Base-by-base conservation (phyloP, 768 basidiomycete species). In the Boletus tomentosulus region DNA sequence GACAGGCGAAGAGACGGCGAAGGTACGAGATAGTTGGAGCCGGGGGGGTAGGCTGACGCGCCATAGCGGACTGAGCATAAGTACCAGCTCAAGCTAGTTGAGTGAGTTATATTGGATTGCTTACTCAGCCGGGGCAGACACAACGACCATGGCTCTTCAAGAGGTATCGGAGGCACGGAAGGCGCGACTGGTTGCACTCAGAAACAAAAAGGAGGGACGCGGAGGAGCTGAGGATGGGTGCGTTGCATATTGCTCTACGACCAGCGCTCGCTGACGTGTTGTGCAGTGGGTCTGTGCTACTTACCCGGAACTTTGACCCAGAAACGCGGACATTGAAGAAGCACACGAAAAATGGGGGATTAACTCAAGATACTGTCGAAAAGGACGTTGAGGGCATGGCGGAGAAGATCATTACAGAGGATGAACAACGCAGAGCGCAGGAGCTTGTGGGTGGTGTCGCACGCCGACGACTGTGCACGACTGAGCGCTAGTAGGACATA, bases 261-360 rank as follows among this genome's bases (percentile, higher is more conserved):
- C 7, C 33, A 34, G 35, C 15, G 28, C 41, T 38, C 48, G 46
- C 48, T 55, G 37, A 75, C 47, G 62, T 30, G 34, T 37, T 9
- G 41, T 27, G 54, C 63, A 69, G 72, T 42, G 78, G 78, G 58
- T 74, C 83, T 12, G 64, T 85, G 48, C 73, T 92, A 31, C 81
- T 82, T 60, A 81, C 74, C 58, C 83, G 96, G 34, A 95, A 95
- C 64, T 98, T 89, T 69, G 96, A 98, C 71, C 92, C 93, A 2
- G 84, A 85, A 60, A 89, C 92, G 28, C 83, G 88, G 54, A 89
- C 86, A 48, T 70, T 89, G 61, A 82, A 82, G 68, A 92, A 87
- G 69, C 85, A 78, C 63, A 74, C 74, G 16, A 71, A 72, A 27
- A 83, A 83, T 45, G 84, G 81, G 50, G 75, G 70, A 25, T 75